Conservation (phyloP, 208 protist genomes). For the Acanthamoeba castellanii region DNA sequence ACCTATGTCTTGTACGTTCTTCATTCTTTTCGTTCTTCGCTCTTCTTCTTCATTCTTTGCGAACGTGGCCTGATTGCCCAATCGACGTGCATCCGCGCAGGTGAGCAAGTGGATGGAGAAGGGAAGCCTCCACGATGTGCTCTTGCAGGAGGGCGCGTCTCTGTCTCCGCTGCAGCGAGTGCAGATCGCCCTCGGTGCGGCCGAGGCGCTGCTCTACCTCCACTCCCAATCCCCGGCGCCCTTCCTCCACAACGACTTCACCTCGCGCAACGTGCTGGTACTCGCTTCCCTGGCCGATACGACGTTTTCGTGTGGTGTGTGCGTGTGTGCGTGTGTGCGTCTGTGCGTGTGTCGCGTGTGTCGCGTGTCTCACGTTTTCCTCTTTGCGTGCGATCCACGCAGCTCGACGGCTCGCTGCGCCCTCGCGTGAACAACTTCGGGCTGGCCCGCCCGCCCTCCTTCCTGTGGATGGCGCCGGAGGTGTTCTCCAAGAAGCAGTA, state of each 20-base stretch:
- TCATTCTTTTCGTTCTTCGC: neutral
- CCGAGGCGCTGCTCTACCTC: slow-evolving; percentile 9
- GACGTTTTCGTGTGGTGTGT: too few relatives aligned
- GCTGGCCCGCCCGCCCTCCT: neutral
- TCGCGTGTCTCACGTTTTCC: neutral
- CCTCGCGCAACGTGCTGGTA: slow-evolving; percentile 42
- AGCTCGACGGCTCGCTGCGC: neutral
- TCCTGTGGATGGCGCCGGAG: slow-evolving; percentile 38
- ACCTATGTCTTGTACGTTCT: neutral
- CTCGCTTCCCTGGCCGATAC: neutral
- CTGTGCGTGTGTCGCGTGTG: neutral
- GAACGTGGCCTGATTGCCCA: too few relatives aligned
- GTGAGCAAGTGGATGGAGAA: neutral
- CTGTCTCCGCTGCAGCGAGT: neutral
- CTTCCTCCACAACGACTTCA: neutral
- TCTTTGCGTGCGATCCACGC: neutral
- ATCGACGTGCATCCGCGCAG: neutral
- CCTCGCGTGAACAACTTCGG: neutral
- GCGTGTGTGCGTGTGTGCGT: too few relatives aligned
- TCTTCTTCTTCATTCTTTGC: too few relatives aligned
- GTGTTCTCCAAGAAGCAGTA: neutral
- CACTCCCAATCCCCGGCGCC: neutral
- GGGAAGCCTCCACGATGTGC: neutral
- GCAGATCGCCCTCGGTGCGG: neutral
- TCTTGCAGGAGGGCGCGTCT: neutral